Percentiles rank a stretch among this genome's conserved stretches.
Evolutionary conservation across 2,329 filamentous ascomycete genomes (phyloP).

Genomic region (Leptodontidium sp.): DNA sequence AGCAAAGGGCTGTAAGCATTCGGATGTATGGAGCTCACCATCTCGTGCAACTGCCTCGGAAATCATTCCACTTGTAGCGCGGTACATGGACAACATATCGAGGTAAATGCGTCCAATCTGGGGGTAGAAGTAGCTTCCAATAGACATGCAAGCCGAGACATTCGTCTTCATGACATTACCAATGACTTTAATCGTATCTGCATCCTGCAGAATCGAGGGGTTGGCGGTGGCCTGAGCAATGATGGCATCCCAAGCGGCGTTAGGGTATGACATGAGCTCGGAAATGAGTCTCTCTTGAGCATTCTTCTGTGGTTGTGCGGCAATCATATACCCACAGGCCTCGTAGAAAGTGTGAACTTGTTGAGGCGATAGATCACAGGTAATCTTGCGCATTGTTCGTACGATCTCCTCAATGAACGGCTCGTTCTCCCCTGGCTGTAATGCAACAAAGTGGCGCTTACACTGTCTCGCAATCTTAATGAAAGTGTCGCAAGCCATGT

Average conservation of each 20-base stretch:
- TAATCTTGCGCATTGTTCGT: conserved; percentile 93
- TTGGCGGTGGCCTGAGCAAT: conserved; percentile 88
- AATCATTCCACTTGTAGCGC: conserved; percentile 94
- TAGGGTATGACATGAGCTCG: conserved; percentile 93
- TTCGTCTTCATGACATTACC: conserved; percentile 99
- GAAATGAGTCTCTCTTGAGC: conserved; percentile 90
- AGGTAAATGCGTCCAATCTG: conserved; percentile 98
- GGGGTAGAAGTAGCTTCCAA: conserved; percentile 96
- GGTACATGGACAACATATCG: conserved; percentile 99
- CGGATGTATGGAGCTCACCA: conserved; percentile 58
- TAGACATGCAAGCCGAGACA: conserved; percentile 96
- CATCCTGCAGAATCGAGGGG: conserved; percentile 86
- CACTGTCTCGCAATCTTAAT: conserved; percentile 99
- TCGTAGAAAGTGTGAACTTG: conserved; percentile 99
- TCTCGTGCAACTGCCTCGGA: conserved; percentile 89
- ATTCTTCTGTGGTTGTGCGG: conserved; percentile 93
- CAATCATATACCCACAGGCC: conserved; percentile 99
- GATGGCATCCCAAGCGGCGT: conserved; percentile 94
- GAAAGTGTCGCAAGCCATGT: conserved; percentile 99
- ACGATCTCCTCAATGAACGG: conserved; percentile 99
- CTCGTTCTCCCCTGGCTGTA: conserved; percentile 92
- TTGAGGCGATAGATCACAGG: conserved; percentile 91
- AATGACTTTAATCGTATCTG: conserved; percentile 96
- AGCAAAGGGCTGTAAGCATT: conserved; percentile 38
- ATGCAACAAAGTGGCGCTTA: conserved; percentile 93